phyloP scores from a whole-genome alignment of 2,329 filamentous ascomycete species.

The Didymella pomorum region DNA sequence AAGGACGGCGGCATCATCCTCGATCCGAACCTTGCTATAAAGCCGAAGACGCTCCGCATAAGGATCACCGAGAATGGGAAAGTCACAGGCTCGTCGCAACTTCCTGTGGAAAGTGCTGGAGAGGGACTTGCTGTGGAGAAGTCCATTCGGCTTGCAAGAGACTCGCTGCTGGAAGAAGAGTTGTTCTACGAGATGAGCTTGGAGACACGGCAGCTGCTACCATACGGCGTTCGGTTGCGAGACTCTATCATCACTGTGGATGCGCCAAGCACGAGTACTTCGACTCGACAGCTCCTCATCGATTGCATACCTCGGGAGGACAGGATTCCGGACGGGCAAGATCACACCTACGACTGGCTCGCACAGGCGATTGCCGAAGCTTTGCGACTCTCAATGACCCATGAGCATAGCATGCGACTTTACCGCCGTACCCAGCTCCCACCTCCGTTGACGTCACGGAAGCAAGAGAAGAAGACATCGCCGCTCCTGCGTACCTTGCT shows the following conservation, averaged over 20 bases:
- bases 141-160: slow-evolving; percentile 76
- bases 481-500: slow-evolving; percentile 68
- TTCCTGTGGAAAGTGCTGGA: slow-evolving; percentile 37
- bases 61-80: slow-evolving; percentile 66
- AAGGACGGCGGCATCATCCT: slow-evolving; percentile 78
- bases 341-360: slow-evolving; percentile 53
- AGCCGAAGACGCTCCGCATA: slow-evolving; percentile 71
- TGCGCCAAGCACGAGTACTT: slow-evolving; percentile 24
- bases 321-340: slow-evolving; percentile 33
- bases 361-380: slow-evolving; percentile 72
- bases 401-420: slow-evolving; percentile 80
- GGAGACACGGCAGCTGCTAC: slow-evolving; percentile 77
- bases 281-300: slow-evolving; percentile 69
- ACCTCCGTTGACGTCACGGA: slow-evolving; percentile 61
- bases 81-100: slow-evolving; percentile 64
- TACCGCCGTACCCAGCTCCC: slow-evolving; percentile 72
- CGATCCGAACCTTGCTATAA: slow-evolving; percentile 68
- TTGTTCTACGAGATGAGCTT: slow-evolving; percentile 88
- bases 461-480: slow-evolving; percentile 60
- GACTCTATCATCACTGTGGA: slow-evolving; percentile 53
- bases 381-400: slow-evolving; percentile 78
- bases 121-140: slow-evolving; percentile 68
- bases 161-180: slow-evolving; percentile 84
- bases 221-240: slow-evolving; percentile 72
- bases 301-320: slow-evolving; percentile 72